These are phyloP conservation scores for Begonia peltatifolia DNA, from an alignment of 306 rosid genomes.

Conservation along the genomic window DNA sequence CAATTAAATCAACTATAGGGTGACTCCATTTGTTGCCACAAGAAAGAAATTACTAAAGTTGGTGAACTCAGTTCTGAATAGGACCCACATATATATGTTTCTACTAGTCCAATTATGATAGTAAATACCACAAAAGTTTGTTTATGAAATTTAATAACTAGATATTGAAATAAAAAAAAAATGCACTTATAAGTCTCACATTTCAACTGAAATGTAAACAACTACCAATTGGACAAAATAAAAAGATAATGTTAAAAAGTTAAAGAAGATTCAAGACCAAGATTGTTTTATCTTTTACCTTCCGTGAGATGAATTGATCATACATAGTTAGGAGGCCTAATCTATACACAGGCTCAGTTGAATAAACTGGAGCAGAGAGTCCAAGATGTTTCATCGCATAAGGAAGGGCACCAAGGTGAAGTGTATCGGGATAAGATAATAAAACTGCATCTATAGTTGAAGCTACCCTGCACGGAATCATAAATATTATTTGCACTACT, in stretches of 20 bases:
- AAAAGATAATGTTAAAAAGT: too few species aligned
- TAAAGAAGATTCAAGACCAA: too few species aligned
- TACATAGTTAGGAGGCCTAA: conserved; percentile 93
- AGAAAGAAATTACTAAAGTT: too few species aligned
- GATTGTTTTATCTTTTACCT: conserved; percentile 28
- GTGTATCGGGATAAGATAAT: conserved; percentile 77
- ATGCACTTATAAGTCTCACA: not conserved
- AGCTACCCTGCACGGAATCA: conserved; percentile 49
- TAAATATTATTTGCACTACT: not conserved
- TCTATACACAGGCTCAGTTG: conserved; percentile 83
- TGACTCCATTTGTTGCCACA: too few species aligned
- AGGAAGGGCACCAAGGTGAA: conserved; percentile 91
- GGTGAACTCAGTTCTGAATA: too few species aligned
- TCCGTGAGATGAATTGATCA: conserved; percentile 71
- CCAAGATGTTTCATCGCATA: conserved; percentile 78
- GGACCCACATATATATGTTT: not conserved
- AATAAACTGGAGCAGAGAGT: conserved; percentile 62
- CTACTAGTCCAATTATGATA: too few species aligned
- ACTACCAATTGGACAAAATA: too few species aligned
- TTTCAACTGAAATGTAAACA: too few species aligned
- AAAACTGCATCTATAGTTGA: conserved; percentile 72
- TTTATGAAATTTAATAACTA: not conserved
- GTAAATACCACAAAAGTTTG: conserved; percentile 1
- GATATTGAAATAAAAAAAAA: not conserved
- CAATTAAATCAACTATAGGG: too few species aligned